These are phyloP conservation scores for Dendryphion nanum DNA, from an alignment of 2,329 filamentous ascomycete genomes.

Conservation along the genomic window DNA sequence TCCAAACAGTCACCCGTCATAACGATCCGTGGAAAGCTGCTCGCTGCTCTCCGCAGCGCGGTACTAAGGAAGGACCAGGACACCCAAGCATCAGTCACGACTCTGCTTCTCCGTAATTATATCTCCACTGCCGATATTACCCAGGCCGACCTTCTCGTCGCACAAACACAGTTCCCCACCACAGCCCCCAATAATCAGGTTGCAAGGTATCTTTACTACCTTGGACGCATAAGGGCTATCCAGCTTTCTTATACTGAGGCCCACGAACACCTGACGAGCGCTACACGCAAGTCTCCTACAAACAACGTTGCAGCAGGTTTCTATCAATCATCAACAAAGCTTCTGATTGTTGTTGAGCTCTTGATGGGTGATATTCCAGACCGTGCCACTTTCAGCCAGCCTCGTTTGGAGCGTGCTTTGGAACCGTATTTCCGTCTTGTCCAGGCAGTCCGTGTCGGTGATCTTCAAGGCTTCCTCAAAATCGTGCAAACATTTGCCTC, in stretches of 20 bases:
- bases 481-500: slow-evolving; percentile 78
- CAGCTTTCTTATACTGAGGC: slow-evolving; percentile 97
- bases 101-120: slow-evolving; percentile 92
- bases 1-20: slow-evolving; percentile 87
- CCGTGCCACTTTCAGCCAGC: slow-evolving; percentile 87
- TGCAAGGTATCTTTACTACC: slow-evolving; percentile 94
- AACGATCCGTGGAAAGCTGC: slow-evolving; percentile 77
- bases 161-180: slow-evolving; percentile 91
- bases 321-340: slow-evolving; percentile 92
- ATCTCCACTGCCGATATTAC: slow-evolving; percentile 94
- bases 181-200: slow-evolving; percentile 98
- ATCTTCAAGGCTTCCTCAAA: slow-evolving; percentile 88
- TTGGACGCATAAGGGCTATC: slow-evolving; percentile 93
- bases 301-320: slow-evolving; percentile 88
- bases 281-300: slow-evolving; percentile 91
- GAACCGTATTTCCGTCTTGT: slow-evolving; percentile 93
- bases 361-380: slow-evolving; percentile 99
- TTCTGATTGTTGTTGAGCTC: slow-evolving; percentile 93
- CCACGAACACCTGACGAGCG: slow-evolving; percentile 88
- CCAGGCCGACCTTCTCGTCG: slow-evolving; percentile 92
- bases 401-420: slow-evolving; percentile 80
- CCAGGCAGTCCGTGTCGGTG: slow-evolving; percentile 93
- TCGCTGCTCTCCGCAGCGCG: slow-evolving; percentile 88
- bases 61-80: slow-evolving; percentile 95
- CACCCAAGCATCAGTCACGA: slow-evolving; percentile 95